Percentiles rank a stretch among this genome's conserved stretches.
Conservation (phyloP, 1,139 yeast species). For the Chernovozyma aurita region DNA sequence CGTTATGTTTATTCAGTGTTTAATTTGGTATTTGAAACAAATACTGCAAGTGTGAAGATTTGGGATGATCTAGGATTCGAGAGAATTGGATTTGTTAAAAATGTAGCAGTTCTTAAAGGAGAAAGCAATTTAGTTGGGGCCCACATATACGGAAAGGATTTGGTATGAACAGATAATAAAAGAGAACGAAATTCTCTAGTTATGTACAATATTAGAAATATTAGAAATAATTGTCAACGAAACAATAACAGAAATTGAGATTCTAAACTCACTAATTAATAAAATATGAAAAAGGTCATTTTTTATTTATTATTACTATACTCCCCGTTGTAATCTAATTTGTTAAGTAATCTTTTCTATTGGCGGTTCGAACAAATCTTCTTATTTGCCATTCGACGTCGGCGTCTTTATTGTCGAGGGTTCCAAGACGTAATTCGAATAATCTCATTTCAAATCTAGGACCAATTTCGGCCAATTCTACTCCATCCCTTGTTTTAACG, state of each 20-base stretch:
- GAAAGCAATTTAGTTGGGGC: conserved; percentile 62
- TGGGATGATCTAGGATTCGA: conserved; percentile 79
- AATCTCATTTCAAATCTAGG: conserved; percentile 98
- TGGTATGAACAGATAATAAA: too few species aligned
- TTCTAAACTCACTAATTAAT: background rate
- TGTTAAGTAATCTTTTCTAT: conserved; percentile 79
- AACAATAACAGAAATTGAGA: too few species aligned
- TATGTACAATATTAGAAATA: too few species aligned
- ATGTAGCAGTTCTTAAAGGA: conserved; percentile 65
- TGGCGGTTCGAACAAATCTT: conserved; percentile 91
- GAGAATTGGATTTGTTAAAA: conserved; percentile 62
- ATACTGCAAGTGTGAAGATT: conserved; percentile 59
- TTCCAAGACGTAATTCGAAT: conserved; percentile 83
- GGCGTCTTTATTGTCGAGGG: conserved; percentile 94
- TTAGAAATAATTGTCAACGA: too few species aligned
- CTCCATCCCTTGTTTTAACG: conserved; percentile 81
- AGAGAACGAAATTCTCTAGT: too few species aligned
- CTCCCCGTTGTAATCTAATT: too few species aligned
- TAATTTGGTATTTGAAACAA: conserved; percentile 73
- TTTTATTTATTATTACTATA: too few species aligned
- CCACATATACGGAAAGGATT: conserved; percentile 56
- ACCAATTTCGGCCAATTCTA: conserved; percentile 93
- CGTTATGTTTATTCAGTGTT: conserved; percentile 80
- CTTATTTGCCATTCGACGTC: conserved; percentile 95
- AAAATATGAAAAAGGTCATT: too few species aligned